These are phyloP conservation scores for Ogataea populi-albae DNA, from an alignment of 805 yeast genomes.

Conservation along the genomic window DNA sequence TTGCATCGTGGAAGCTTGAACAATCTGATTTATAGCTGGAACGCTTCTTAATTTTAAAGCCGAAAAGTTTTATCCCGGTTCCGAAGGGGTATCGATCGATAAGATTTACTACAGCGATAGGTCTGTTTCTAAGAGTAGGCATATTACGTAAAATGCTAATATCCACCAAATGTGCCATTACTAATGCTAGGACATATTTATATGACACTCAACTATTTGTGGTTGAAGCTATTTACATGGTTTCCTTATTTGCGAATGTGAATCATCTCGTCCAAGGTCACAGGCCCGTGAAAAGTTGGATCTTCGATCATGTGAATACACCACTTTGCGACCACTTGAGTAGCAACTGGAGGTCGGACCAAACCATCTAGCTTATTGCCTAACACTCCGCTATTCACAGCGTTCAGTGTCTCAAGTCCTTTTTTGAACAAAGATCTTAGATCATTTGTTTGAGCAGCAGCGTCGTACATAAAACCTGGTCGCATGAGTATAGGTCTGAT, in stretches of 20 bases:
- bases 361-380: conserved; percentile 44
- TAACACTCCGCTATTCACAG: conserved; percentile 42
- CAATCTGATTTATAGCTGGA: too few relatives aligned
- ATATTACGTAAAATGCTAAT: too few relatives aligned
- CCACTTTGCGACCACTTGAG: conserved; percentile 64
- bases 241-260: conserved; percentile 5
- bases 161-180: too few relatives aligned
- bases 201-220: too few relatives aligned
- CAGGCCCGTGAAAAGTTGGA: conserved; percentile 51
- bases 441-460: conserved; percentile 28
- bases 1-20: too few relatives aligned
- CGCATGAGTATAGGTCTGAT: conserved; percentile 64
- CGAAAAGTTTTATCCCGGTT: too few relatives aligned
- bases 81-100: too few relatives aligned
- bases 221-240: too few relatives aligned
- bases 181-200: too few relatives aligned
- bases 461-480: conserved; percentile 84
- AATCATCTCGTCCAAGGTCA: conserved; percentile 50
- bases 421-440: conserved; percentile 41
- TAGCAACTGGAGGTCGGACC: conserved; percentile 61
- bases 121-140: too few relatives aligned
- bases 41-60: too few relatives aligned
- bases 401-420: conserved; percentile 42
- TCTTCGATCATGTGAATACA: conserved; percentile 55
- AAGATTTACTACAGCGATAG: too few relatives aligned